A percentile compares a stretch with the other conserved stretches of the same genome.
phyloP scores from a whole-genome alignment of 345 rosid genomes.

The Salix exigua region DNA sequence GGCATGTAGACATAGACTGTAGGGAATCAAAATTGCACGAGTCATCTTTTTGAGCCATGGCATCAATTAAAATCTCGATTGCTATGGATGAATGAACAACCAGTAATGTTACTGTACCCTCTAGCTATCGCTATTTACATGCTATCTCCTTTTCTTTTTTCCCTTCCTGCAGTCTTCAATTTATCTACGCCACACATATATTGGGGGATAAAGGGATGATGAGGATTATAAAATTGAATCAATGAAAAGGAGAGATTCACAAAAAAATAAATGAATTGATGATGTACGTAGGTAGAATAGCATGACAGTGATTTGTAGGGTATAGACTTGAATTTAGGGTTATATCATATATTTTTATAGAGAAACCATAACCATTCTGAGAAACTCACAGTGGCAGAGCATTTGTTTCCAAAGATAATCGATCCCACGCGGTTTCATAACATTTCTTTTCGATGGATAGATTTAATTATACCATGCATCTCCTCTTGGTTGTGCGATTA shows the following conservation, averaged over 20 bases:
- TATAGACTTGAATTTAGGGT: not conserved
- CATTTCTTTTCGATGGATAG: not conserved
- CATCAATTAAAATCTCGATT: not conserved
- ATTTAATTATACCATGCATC: not conserved
- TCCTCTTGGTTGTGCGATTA: not conserved
- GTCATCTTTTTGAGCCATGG: too few relatives aligned
- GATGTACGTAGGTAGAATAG: not conserved
- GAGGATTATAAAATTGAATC: not conserved
- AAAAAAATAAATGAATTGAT: not conserved
- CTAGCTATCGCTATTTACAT: too few relatives aligned
- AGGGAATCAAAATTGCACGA: not conserved
- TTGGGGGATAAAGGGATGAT: not conserved
- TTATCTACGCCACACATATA: not conserved
- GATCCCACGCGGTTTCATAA: not conserved
- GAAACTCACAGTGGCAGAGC: too few relatives aligned
- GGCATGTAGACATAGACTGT: slow-evolving; percentile 10
- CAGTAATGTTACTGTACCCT: too few relatives aligned
- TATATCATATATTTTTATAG: not conserved
- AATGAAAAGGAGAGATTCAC: not conserved
- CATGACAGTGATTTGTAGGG: not conserved
- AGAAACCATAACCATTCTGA: not conserved
- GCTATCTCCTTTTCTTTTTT: not conserved
- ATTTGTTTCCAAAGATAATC: not conserved
- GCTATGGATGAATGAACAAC: too few relatives aligned
- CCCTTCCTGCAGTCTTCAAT: not conserved